Percentiles rank a stretch among this genome's conserved stretches.
Conservation (phyloP, 1,284 basidiomycete genomes). For the Tausonia pullulans region DNA sequence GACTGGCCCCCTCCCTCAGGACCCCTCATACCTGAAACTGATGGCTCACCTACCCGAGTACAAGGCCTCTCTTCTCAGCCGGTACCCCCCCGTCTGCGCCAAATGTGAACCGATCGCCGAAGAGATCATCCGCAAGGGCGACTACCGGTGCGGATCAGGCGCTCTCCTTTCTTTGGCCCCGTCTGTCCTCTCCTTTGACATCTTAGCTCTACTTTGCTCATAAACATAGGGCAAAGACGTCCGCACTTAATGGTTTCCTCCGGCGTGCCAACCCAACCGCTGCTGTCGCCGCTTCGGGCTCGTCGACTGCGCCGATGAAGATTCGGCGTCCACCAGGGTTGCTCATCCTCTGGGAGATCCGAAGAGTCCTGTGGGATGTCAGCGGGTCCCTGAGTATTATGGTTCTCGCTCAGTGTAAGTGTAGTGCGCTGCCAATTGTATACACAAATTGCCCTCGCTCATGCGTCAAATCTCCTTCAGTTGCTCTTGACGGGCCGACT, state of each 20-base stretch:
- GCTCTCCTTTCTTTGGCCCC: background rate
- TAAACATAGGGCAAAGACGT: conserved; percentile 18
- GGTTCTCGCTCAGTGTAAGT: background rate
- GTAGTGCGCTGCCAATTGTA: too few species aligned
- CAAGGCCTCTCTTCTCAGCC: conserved; percentile 55
- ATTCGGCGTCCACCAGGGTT: background rate
- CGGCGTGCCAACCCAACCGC: background rate
- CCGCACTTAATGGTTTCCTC: conserved; percentile 7
- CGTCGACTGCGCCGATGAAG: too few species aligned
- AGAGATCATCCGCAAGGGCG: conserved; percentile 59
- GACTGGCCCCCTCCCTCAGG: conserved; percentile 37
- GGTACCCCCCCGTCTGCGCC: conserved; percentile 76
- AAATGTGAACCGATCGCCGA: conserved; percentile 65
- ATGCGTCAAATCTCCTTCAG: too few species aligned
- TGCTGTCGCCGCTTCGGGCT: background rate
- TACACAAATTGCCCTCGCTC: too few species aligned
- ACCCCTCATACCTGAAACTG: conserved; percentile 54
- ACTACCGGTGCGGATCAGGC: conserved; percentile 44
- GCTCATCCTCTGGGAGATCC: background rate
- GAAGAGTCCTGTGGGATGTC: background rate
- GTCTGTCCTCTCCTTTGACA: conserved; percentile 42
- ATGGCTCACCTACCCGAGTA: conserved; percentile 57
- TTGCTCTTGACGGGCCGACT: background rate
- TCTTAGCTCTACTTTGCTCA: conserved; percentile 46
- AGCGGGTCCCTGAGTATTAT: background rate